Evolutionary conservation across 345 rosid genomes (phyloP), one percentile per base, ranked within the genome.

Genomic region (Erucastrum elatum): DNA sequence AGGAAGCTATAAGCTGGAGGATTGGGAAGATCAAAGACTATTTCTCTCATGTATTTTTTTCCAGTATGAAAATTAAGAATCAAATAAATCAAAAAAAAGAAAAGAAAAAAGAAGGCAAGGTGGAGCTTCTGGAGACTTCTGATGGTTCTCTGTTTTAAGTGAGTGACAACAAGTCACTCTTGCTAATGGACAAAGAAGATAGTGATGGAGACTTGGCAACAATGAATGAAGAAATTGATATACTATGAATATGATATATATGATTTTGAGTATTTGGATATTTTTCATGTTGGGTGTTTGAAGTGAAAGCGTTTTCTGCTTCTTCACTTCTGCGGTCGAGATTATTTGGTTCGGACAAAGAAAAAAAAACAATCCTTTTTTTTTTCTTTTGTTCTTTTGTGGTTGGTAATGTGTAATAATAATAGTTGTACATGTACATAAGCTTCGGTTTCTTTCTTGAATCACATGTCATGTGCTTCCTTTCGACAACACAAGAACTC

Each of bases 1-100:
- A 78, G 84, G 85, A 86, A 82, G 82, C 83, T 82, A 72, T 82
- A 81, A 86, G 16, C 70, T 55, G 44, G 71, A 74, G 8, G 67
- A 44, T 72, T 41, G 64, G 26, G 53, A 56, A 64, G 72, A 30
- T 3, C 17, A 12, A 12, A 39, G 70, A 49, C 68, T 13, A 13
- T 2, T 51, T 51, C 21, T 49, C 56, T 72, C 26, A 6, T 53
- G 59, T 53, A 16, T 53, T 66, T 51, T 66, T 65, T 78, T 56
- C 65, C 27, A 63, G 70, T 61, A 33, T 73, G 69, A 44, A 13
- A 51, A n/a, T 51, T n/a, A 49, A 49, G 56, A 49, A 49, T 49
- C 56, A 13, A 49, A 49, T 49, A 49, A 49, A n/a, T n/a, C 12
- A 46, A 6, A 53, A 53, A 59, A 70, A 8, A 13, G 9, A 5